Conservation (phyloP, 345 rosid species). For the Pistacia integerrima region DNA sequence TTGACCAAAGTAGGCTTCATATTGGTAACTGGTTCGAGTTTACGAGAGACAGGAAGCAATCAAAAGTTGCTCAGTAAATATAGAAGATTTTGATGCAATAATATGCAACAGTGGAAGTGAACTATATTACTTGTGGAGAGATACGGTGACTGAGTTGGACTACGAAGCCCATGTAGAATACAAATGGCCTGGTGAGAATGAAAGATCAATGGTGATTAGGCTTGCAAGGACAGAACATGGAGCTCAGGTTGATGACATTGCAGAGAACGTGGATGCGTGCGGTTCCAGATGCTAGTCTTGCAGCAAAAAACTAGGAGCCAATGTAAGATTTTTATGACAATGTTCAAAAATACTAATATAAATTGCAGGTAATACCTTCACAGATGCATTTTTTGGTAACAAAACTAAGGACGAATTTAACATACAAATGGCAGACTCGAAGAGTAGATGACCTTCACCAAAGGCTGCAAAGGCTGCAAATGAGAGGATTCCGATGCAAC, state of each 20-base stretch:
- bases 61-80: constrained; percentile 48
- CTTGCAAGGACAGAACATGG: constrained; percentile 58
- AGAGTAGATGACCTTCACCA: constrained; percentile 68
- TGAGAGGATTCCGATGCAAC: constrained; percentile 86
- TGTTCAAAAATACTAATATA: background rate
- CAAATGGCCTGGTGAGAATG: constrained; percentile 90
- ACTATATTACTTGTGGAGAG: constrained; percentile 78
- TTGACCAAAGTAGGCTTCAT: constrained; percentile 63
- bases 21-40: constrained; percentile 61
- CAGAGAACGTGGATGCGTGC: constrained; percentile 44
- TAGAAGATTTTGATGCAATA: constrained; percentile 80
- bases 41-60: constrained; percentile 61
- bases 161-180: constrained; percentile 76
- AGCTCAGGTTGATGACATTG: constrained; percentile 44
- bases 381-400: constrained; percentile 6
- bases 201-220: constrained; percentile 48
- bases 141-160: constrained; percentile 65
- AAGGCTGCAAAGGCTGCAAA: constrained; percentile 79
- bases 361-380: background rate
- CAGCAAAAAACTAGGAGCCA: constrained; percentile 63
- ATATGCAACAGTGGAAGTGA: constrained; percentile 87
- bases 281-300: constrained; percentile 66
- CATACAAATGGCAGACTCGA: constrained; percentile 50
- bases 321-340: constrained; percentile 41
- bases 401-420: constrained; percentile 18